Conservation (phyloP, 257 asterid species). For the Verbena officinalis region DNA sequence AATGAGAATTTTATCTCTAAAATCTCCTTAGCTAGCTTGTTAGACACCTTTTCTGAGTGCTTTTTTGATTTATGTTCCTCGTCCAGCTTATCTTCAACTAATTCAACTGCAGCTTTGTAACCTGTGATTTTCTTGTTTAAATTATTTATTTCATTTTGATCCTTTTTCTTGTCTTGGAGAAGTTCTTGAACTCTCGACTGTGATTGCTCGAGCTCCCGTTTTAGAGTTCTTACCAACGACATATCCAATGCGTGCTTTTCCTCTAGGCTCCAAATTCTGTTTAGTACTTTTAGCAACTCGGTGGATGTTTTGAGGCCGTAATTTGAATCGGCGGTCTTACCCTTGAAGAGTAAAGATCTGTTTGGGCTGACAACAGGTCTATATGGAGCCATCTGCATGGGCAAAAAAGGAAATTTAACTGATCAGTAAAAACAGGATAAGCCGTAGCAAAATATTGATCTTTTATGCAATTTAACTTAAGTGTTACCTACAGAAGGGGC, state of each 20-base stretch:
- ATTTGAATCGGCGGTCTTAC: conserved; percentile 55
- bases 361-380: conserved; percentile 40
- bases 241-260: conserved; percentile 68
- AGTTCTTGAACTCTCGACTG: conserved; percentile 48
- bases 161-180: conserved; percentile 58
- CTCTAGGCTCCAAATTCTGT: conserved; percentile 92
- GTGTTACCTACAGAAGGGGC: too few relatives aligned
- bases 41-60: conserved; percentile 56
- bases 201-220: conserved; percentile 61
- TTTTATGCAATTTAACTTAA: too few relatives aligned
- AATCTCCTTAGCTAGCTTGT: conserved; percentile 58
- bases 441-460: too few relatives aligned
- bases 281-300: conserved; percentile 77
- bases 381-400: conserved; percentile 57
- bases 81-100: conserved; percentile 47
- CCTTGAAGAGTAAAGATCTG: conserved; percentile 44
- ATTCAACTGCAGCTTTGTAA: conserved; percentile 44
- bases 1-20: conserved; percentile 52
- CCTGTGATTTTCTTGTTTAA: conserved; percentile 47
- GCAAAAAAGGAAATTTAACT: neutral
- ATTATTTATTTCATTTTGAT: conserved; percentile 44
- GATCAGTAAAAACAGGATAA: neutral
- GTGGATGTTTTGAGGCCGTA: conserved; percentile 70
- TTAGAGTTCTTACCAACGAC: conserved; percentile 59
- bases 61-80: conserved; percentile 62